Percentiles rank a stretch among this genome's conserved stretches.
phyloP scores from a whole-genome alignment of 2,329 filamentous ascomycete genomes.

The Lasiodiplodia sp. region DNA sequence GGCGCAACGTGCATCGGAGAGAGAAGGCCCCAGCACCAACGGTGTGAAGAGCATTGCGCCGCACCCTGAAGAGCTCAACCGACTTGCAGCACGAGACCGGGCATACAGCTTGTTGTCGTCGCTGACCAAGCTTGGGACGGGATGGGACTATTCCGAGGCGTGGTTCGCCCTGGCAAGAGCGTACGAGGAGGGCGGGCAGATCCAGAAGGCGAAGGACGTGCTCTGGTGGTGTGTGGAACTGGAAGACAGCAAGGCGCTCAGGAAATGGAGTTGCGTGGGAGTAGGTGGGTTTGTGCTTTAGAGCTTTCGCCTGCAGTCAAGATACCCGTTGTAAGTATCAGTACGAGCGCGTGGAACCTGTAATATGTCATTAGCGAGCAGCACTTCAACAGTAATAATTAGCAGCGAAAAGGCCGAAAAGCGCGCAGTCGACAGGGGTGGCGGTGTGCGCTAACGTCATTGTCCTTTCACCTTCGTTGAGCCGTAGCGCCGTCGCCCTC shows the following conservation, averaged over 20 bases:
- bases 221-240: conserved; percentile 98
- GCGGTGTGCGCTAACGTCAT: not conserved
- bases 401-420: not conserved
- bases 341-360: conserved; percentile 25
- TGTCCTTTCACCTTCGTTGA: conserved; percentile 5
- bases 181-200: conserved; percentile 85
- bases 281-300: conserved; percentile 30
- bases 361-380: conserved; percentile 14
- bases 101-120: conserved; percentile 83
- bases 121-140: conserved; percentile 82
- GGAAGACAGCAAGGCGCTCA: conserved; percentile 81
- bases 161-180: conserved; percentile 90
- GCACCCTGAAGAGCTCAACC: conserved; percentile 73
- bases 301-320: conserved; percentile 10
- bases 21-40: not conserved
- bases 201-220: conserved; percentile 87
- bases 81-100: conserved; percentile 87
- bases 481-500: not conserved
- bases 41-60: conserved; percentile 29
- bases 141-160: conserved; percentile 92
- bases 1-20: conserved; percentile 36
- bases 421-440: not conserved
- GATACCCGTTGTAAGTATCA: conserved; percentile 30
- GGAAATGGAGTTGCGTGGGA: conserved; percentile 76
- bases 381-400: conserved; percentile 11